These are phyloP conservation scores for Rhizopus arrhizus DNA, from an alignment of 371 early-diverging fungal genomes.

Conservation along the genomic window DNA sequence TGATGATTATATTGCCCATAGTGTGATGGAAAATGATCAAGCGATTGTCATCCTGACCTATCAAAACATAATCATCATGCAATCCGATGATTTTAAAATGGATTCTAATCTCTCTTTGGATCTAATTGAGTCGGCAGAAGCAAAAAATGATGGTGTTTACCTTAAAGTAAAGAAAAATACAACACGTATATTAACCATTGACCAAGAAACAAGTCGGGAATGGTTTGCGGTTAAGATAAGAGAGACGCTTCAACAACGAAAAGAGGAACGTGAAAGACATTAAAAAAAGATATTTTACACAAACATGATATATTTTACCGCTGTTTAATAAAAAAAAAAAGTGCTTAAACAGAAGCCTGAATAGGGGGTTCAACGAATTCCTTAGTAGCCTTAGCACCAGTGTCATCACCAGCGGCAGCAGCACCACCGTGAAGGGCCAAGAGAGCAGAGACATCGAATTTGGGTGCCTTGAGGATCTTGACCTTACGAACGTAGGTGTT, in stretches of 20 bases:
- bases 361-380: constrained; percentile 86
- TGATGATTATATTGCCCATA: constrained; percentile 87
- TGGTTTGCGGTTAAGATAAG: constrained; percentile 28
- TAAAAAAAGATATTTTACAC: constrained; percentile 12
- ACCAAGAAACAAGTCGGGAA: constrained; percentile 22
- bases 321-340: constrained; percentile 2
- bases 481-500: constrained; percentile 98
- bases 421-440: constrained; percentile 94
- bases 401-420: constrained; percentile 76
- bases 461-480: constrained; percentile 99
- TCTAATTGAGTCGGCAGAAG: constrained; percentile 11
- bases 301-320: constrained; percentile 1
- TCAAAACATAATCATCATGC: constrained; percentile 62
- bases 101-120: constrained; percentile 58
- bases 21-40: constrained; percentile 52
- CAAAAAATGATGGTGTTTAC: constrained; percentile 15
- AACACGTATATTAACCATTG: constrained; percentile 11
- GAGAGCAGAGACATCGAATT: constrained; percentile 93
- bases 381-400: constrained; percentile 72
- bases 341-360: constrained; percentile 75
- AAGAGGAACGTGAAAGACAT: constrained; percentile 24
- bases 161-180: constrained; percentile 18
- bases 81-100: constrained; percentile 57
- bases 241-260: constrained; percentile 11
- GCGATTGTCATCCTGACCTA: constrained; percentile 68